Evolutionary conservation across 768 basidiomycete species (phyloP), one percentile per base, ranked within the genome.

Genomic region (Pleurotus cornucopiae): DNA sequence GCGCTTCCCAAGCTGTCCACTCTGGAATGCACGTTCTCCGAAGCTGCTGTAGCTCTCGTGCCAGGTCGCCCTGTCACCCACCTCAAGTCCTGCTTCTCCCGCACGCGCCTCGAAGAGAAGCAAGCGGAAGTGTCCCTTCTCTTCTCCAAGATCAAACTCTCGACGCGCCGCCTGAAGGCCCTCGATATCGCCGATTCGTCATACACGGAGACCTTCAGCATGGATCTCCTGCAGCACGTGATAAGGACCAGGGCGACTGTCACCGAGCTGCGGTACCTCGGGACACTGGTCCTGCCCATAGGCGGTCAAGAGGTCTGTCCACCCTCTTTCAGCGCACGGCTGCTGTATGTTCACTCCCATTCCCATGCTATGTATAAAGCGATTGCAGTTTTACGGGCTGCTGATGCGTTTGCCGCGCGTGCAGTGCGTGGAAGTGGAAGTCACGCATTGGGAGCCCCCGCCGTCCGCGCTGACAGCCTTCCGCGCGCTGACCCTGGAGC

Each of bases 31-130:
- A 85, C 85, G 1, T 87, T 87, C 66, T 70, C 79, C 14, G 85
- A 85, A 66, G 86, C 85, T 1, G 85, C 81, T 3, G 73, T 73
- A 48, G 75, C 74, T 13, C 67, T 88, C 7, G 75, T 81, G 18
- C 84, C 86, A 0, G 73, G 73, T 9, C 76, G 86, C 2, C 85
- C 86, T 5, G 67, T 89, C 40, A 76, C 79, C 1, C 79, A 78
- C 54, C 73, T 88, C 56, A 88, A 88, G 67, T 86, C 85, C 5
- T 87, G 86, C 63, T 84, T 88, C 66, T 85, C 85, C 20, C 72
- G 73, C 51, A 71, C 79, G n/a, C 73, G 71, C 49, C 51, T 69
- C 1, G 63, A 60, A 4, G 80, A 79, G 44, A 85, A 85, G 69
- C 73, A 75, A 30, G 68, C 70, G 1, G 86, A 88, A 64, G 68